Evolutionary conservation across 192 early-diverging fungal genomes (phyloP).

Genomic region (Coemansia sp.): DNA sequence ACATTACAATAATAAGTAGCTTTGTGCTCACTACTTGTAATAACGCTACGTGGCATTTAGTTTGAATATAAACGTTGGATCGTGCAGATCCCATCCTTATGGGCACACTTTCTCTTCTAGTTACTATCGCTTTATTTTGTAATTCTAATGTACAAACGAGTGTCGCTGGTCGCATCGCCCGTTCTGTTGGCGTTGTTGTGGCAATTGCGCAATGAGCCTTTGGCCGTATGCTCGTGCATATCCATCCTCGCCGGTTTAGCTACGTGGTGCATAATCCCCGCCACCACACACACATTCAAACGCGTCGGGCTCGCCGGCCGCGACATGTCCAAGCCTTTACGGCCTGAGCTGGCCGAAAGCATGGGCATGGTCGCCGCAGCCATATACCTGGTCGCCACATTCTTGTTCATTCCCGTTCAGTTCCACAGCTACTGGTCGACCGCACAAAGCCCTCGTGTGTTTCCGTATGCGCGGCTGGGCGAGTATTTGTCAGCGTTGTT

Average conservation of each 20-base stretch:
- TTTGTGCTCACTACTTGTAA: background rate
- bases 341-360: constrained; percentile 78
- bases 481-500: constrained; percentile 89
- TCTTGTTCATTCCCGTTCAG: constrained; percentile 92
- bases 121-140: background rate
- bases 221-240: constrained; percentile 69
- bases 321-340: constrained; percentile 75
- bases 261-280: constrained; percentile 72
- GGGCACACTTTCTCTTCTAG: background rate
- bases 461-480: constrained; percentile 65
- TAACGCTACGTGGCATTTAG: background rate
- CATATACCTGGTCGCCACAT: constrained; percentile 83
- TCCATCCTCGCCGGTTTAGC: constrained; percentile 68
- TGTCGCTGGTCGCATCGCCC: constrained; percentile 37
- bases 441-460: constrained; percentile 14
- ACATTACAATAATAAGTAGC: constrained; percentile 6
- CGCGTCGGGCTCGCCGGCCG: constrained; percentile 74
- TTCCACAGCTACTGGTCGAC: constrained; percentile 80
- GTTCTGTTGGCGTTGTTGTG: constrained; percentile 56
- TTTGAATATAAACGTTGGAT: background rate
- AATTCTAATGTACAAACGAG: constrained; percentile 28
- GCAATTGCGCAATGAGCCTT: constrained; percentile 67
- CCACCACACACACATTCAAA: constrained; percentile 68
- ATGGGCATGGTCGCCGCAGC: constrained; percentile 89
- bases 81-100: too few relatives aligned